These are phyloP conservation scores for carrot (Daucus carota) DNA, from an alignment of 129 eudicot species.

Conservation along the genomic window DNA sequence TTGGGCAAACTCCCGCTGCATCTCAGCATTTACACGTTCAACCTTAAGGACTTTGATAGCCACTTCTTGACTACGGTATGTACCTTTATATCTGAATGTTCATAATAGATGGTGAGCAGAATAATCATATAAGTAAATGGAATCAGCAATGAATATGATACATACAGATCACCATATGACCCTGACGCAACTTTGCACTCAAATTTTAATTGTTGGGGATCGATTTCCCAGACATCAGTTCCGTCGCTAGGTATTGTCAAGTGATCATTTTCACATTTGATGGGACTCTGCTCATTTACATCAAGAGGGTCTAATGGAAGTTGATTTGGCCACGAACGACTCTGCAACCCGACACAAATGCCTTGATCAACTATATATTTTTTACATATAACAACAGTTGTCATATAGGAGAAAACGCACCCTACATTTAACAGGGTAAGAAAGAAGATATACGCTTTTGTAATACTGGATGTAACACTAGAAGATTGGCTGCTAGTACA, in stretches of 20 bases:
- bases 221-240: constrained; percentile 97
- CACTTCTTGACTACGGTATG: constrained; percentile 89
- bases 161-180: constrained; percentile 97
- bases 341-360: constrained; percentile 34
- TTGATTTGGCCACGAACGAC: constrained; percentile 50
- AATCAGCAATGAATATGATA: constrained; percentile 2
- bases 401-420: background rate
- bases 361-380: background rate
- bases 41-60: constrained; percentile 92
- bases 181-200: constrained; percentile 90
- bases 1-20: constrained; percentile 93
- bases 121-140: constrained; percentile 7
- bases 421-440: background rate
- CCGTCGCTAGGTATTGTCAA: constrained; percentile 79
- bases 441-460: too few relatives aligned
- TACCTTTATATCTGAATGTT: constrained; percentile 75
- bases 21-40: constrained; percentile 60
- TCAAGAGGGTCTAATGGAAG: constrained; percentile 35
- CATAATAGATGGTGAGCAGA: background rate
- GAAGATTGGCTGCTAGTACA: too few relatives aligned
- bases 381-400: background rate
- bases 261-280: constrained; percentile 40
- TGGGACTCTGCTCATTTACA: constrained; percentile 40
- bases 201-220: constrained; percentile 58
- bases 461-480: too few relatives aligned